phyloP scores from a whole-genome alignment of 2,329 filamentous ascomycete species.

The Cladophialophora carrionii region DNA sequence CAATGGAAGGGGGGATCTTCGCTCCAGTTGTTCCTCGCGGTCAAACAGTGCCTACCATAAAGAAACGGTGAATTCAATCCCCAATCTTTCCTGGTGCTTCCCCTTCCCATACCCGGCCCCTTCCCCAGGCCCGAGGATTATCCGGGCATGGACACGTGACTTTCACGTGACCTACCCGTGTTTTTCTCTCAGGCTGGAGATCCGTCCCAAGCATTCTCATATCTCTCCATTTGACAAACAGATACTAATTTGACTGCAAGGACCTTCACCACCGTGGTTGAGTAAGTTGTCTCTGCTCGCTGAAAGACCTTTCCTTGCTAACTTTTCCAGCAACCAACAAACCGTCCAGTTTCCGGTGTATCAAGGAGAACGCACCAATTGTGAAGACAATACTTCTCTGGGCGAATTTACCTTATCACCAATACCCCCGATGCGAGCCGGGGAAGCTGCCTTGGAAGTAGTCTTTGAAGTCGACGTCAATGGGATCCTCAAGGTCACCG shows the following conservation, averaged over 20 bases:
- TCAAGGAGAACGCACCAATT: slow-evolving; percentile 85
- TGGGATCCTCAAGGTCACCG: slow-evolving; percentile 99
- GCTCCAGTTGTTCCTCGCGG: slow-evolving; percentile 86
- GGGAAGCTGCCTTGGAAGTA: slow-evolving; percentile 94
- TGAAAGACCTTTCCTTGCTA: background rate
- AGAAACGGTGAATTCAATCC: background rate
- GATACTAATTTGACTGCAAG: slow-evolving; percentile 32
- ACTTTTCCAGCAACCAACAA: slow-evolving; percentile 60
- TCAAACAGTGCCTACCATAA: slow-evolving; percentile 61
- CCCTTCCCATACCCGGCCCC: too few species aligned
- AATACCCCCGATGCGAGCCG: slow-evolving; percentile 82
- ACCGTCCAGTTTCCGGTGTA: slow-evolving; percentile 89
- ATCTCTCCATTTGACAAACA: background rate
- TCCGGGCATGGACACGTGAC: too few species aligned
- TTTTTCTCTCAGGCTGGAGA: too few species aligned
- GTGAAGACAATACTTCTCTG: slow-evolving; percentile 95
- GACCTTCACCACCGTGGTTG: slow-evolving; percentile 85
- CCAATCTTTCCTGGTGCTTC: too few species aligned
- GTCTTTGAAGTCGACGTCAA: slow-evolving; percentile 99
- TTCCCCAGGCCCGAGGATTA: too few species aligned
- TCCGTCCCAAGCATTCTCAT: too few species aligned
- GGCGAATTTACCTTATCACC: slow-evolving; percentile 97
- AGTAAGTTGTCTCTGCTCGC: slow-evolving; percentile 49
- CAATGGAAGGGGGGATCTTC: slow-evolving; percentile 99
- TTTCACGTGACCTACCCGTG: too few species aligned